Conservation (phyloP, 2,329 filamentous ascomycete species). For the Pyrenochaeta sp. region DNA sequence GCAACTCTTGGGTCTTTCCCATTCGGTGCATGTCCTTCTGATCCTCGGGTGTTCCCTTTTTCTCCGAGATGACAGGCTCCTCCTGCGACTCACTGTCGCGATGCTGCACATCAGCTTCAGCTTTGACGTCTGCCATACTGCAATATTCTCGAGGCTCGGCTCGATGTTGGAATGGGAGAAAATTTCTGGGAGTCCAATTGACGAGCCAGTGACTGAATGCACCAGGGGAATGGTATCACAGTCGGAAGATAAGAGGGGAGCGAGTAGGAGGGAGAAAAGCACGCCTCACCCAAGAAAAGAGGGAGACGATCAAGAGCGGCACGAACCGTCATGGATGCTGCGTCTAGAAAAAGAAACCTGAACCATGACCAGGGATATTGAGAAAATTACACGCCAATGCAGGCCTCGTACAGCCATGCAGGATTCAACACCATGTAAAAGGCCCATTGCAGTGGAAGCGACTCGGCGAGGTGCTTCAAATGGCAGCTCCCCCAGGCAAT, state of each 20-base stretch:
- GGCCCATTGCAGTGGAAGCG: not conserved
- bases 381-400: slow-evolving; percentile 1
- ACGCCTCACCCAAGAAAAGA: not conserved
- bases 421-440: too few species aligned
- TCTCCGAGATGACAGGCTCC: slow-evolving; percentile 16
- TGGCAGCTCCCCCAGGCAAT: not conserved
- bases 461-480: not conserved
- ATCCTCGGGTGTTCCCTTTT: slow-evolving; percentile 27
- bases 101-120: slow-evolving; percentile 4
- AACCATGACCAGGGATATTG: not conserved
- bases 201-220: not conserved
- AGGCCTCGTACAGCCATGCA: not conserved
- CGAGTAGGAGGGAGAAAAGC: not conserved
- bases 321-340: not conserved
- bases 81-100: slow-evolving; percentile 18
- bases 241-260: not conserved
- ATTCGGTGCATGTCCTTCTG: slow-evolving; percentile 37
- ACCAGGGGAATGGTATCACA: not conserved
- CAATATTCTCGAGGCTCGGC: not conserved
- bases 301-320: not conserved
- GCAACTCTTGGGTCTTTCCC: slow-evolving; percentile 37
- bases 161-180: not conserved
- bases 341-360: slow-evolving; percentile 2
- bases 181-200: not conserved
- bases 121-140: slow-evolving; percentile 9